Percentiles rank a stretch among this genome's conserved stretches.
phyloP scores from a whole-genome alignment of 768 basidiomycete genomes.

The Artomyces pyxidatus region DNA sequence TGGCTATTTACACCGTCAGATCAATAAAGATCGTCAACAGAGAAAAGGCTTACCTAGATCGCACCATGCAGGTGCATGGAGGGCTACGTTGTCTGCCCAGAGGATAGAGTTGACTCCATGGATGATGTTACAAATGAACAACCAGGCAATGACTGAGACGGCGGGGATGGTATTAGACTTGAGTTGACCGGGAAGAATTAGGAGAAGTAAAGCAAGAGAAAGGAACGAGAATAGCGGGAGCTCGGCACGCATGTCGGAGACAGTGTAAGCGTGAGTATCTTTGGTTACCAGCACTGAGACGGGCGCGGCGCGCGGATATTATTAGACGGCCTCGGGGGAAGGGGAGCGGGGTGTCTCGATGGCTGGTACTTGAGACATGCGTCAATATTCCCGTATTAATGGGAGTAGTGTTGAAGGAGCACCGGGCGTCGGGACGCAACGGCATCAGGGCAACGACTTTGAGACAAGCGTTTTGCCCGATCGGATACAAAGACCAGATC shows the following conservation, averaged over 20 bases:
- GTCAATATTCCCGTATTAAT: neutral
- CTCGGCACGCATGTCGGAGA: slow-evolving; percentile 9
- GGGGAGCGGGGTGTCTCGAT: slow-evolving; percentile 1
- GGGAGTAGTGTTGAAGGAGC: too few relatives aligned
- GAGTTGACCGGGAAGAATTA: slow-evolving; percentile 14
- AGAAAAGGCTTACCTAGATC: slow-evolving; percentile 28
- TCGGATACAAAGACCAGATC: neutral
- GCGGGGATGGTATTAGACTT: slow-evolving; percentile 9
- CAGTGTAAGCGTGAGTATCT: neutral
- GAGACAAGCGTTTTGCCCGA: neutral
- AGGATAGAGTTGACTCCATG: slow-evolving; percentile 24
- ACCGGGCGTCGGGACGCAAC: neutral
- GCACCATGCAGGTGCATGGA: slow-evolving; percentile 27
- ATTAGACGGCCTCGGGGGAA: neutral
- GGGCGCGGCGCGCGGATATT: neutral
- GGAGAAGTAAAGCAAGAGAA: slow-evolving; percentile 2
- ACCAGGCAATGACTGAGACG: slow-evolving; percentile 17
- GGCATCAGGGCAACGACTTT: neutral
- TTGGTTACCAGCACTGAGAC: slow-evolving; percentile 5
- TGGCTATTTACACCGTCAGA: slow-evolving; percentile 5
- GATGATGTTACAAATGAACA: slow-evolving; percentile 19
- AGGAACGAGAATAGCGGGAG: slow-evolving; percentile 14
- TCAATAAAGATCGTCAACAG: neutral
- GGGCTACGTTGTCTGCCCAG: slow-evolving; percentile 24
- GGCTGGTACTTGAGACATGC: neutral